These are phyloP conservation scores for Apiospora saccharicola DNA, from an alignment of 2,329 filamentous ascomycete genomes.

Conservation along the genomic window DNA sequence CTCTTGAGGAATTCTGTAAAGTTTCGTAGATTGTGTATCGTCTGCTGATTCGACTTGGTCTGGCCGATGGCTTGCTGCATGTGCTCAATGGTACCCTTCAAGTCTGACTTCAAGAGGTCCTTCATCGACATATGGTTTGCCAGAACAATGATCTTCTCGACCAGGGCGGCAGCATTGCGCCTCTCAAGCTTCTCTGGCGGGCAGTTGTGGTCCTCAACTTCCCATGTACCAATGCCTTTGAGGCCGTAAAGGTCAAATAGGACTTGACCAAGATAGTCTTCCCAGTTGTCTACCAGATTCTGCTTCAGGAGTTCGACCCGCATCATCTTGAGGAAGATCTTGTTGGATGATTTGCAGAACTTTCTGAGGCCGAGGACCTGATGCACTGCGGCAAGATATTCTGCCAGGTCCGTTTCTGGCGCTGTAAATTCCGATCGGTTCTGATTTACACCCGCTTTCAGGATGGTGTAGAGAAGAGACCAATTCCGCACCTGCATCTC, in stretches of 20 bases:
- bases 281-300: conserved; percentile 80
- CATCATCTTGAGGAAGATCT: conserved; percentile 88
- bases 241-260: conserved; percentile 84
- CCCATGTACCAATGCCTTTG: conserved; percentile 72
- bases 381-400: conserved; percentile 83
- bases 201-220: conserved; percentile 82
- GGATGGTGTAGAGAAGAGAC: conserved; percentile 83
- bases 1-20: conserved; percentile 83
- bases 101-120: conserved; percentile 88
- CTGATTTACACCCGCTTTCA: conserved; percentile 78
- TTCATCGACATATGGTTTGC: conserved; percentile 87
- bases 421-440: conserved; percentile 69
- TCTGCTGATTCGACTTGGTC: conserved; percentile 78
- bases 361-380: conserved; percentile 83
- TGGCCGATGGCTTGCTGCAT: conserved; percentile 87
- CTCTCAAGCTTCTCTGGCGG: conserved; percentile 79
- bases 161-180: conserved; percentile 78
- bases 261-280: conserved; percentile 86
- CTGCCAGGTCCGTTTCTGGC: conserved; percentile 76
- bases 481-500: conserved; percentile 89
- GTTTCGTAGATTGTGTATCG: conserved; percentile 87
- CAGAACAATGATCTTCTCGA: conserved; percentile 84
- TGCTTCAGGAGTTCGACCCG: conserved; percentile 84
- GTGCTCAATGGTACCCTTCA: conserved; percentile 90
- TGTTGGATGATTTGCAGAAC: conserved; percentile 85